Base-by-base conservation (phyloP, 345 rosid genomes). In the Reutealis trisperma region DNA sequence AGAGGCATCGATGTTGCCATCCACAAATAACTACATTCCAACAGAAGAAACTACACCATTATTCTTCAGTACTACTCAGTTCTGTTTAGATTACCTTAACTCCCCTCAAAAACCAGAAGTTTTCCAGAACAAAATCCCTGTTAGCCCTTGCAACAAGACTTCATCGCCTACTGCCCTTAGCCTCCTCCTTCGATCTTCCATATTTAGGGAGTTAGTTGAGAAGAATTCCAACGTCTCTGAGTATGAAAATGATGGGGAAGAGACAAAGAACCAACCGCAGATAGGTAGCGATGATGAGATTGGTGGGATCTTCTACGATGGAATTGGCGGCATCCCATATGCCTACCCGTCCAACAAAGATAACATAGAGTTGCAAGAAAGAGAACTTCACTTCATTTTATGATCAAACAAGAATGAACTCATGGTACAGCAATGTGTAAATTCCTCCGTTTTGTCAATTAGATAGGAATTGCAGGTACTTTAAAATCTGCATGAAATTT, bases 171-270 rank as follows among this genome's bases (percentile, higher is more conserved):
- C 92, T 41, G 94, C 94, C 8, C 86, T 90, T 1, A 78, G 87
- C 70, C 86, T 90, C 60, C 92, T 88, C 60, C 78, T 88, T 51
- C 86, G 87, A 22, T 90, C 94, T 11, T 86, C 90, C 0, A 60
- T 88, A n/a, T 90, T 90, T 67, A 84, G 84, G 72, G 90, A 88
- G 22, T 58, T 88, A 73, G 86, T 88, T 3, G 86, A 87, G 84
- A 88, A 86, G 88, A 90, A 87, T 22, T 67, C 87, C 4, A 81
- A 70, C 37, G 55, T 79, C 21, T 71, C 81, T 0, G 79, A 78
- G 64, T 89, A 86, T 25, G 80, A 82, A 30, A 75, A 49, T 52
- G 82, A 79, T 30, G 88, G 85, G 7, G 84, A 81, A 24, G 87
- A 79, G 68, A 65, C 73, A 22, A 80, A 82, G 76, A 74, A 77